Evolutionary conservation across 2,329 filamentous ascomycete species (phyloP).

Genomic region (Leptographium procerum): DNA sequence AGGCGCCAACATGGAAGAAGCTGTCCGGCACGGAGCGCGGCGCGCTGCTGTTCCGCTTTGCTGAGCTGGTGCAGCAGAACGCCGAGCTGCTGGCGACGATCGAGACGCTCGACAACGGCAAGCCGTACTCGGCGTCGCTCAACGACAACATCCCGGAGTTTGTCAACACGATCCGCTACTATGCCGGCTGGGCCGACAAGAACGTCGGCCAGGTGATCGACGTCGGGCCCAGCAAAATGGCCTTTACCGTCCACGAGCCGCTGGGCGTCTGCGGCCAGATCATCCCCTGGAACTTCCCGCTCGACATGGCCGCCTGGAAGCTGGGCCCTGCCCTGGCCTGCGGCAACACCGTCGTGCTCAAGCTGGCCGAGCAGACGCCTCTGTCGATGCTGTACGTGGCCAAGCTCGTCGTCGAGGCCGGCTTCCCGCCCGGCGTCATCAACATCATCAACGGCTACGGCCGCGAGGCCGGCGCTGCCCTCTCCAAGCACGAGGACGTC

Average conservation of each 20-base stretch:
- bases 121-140: conserved; percentile 57
- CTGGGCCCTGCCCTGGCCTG: conserved; percentile 58
- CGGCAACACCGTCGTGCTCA: conserved; percentile 52
- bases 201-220: conserved; percentile 69
- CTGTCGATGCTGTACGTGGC: conserved; percentile 52
- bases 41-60: conserved; percentile 56
- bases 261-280: conserved; percentile 68
- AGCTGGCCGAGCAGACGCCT: conserved; percentile 54
- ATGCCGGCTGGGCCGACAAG: conserved; percentile 72
- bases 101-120: conserved; percentile 75
- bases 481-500: conserved; percentile 51
- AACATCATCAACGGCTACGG: conserved; percentile 63
- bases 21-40: conserved; percentile 59
- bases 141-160: conserved; percentile 47
- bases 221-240: conserved; percentile 57
- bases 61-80: conserved; percentile 56
- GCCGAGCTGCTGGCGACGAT: conserved; percentile 35
- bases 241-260: conserved; percentile 66
- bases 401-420: conserved; percentile 57
- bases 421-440: conserved; percentile 64
- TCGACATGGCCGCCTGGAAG: conserved; percentile 68
- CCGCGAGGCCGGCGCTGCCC: conserved; percentile 51
- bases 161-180: conserved; percentile 52
- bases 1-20: conserved; percentile 53
- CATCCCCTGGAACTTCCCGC: conserved; percentile 73